Percentiles rank a stretch among this genome's conserved stretches.
Evolutionary conservation across 257 asterid genomes (phyloP).

Genomic region (Rehmannia glutinosa): DNA sequence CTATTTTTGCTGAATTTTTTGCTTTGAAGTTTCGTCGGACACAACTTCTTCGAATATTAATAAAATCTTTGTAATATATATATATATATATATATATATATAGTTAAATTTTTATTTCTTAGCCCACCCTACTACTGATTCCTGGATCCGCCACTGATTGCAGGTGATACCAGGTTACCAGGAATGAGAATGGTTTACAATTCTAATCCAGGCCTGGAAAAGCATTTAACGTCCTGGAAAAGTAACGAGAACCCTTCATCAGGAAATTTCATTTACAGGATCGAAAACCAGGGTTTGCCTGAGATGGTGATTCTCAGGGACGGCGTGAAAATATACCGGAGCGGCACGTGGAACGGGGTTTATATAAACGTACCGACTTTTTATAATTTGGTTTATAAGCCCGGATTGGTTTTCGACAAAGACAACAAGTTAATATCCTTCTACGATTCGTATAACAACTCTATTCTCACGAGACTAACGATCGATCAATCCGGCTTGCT

Average conservation of each 20-base stretch:
- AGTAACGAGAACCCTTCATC: background rate
- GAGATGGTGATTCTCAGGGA: background rate
- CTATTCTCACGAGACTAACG: background rate
- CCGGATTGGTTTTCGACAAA: background rate
- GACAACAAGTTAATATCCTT: background rate
- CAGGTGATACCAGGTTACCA: slow-evolving; percentile 10
- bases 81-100: too few relatives aligned
- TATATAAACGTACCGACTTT: background rate
- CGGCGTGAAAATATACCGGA: background rate
- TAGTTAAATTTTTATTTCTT: too few relatives aligned
- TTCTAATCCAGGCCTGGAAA: background rate
- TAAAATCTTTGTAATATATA: too few relatives aligned
- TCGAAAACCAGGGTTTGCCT: too few relatives aligned
- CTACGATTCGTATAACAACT: background rate
- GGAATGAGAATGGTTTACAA: slow-evolving; percentile 4
- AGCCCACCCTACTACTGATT: too few relatives aligned
- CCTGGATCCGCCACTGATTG: too few relatives aligned
- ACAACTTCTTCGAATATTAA: too few relatives aligned
- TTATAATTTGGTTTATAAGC: background rate
- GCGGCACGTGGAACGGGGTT: slow-evolving; percentile 14
- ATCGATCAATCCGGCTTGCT: background rate
- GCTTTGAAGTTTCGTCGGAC: too few relatives aligned
- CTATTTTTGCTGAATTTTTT: too few relatives aligned
- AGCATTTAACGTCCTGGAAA: slow-evolving; percentile 13
- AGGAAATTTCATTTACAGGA: background rate